These are phyloP conservation scores for Pigoraptor vietnamica DNA, from an alignment of 78 protist genomes.

Conservation along the genomic window DNA sequence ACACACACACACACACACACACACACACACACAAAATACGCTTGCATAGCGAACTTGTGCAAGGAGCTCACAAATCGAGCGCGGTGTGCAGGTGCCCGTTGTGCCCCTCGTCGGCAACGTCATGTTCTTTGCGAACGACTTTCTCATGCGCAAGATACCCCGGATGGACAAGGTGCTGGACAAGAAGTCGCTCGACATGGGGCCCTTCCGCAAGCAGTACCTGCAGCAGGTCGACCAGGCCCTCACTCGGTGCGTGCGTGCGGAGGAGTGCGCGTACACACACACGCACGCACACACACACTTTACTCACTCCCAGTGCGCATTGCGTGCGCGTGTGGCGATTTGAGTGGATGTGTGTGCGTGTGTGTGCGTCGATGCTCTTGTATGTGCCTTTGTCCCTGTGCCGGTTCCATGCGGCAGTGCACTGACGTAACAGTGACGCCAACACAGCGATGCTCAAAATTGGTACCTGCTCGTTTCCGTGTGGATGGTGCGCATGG, in stretches of 20 bases:
- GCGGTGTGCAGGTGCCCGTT: background rate
- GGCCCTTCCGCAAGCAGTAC: background rate
- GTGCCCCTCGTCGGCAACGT: background rate
- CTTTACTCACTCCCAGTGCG: too few species aligned
- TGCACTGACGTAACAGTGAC: too few species aligned
- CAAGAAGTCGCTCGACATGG: conserved; percentile 17
- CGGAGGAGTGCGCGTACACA: too few species aligned
- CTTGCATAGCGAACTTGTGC: background rate
- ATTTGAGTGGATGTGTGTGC: background rate
- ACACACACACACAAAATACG: too few species aligned
- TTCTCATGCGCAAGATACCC: background rate
- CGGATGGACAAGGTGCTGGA: background rate
- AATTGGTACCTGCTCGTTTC: conserved; percentile 9
- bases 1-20: background rate
- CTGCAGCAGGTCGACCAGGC: conserved; percentile 2
- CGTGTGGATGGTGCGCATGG: conserved; percentile 69
- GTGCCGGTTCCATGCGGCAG: too few species aligned
- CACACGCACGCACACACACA: too few species aligned
- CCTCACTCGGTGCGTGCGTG: background rate
- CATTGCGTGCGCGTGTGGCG: background rate
- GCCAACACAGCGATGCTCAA: background rate
- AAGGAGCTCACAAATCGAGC: background rate
- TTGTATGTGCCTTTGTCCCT: background rate
- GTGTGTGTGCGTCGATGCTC: background rate
- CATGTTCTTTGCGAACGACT: conserved; percentile 6